Percentiles rank a stretch among this genome's conserved stretches.
Conservation (phyloP, 2,329 filamentous ascomycete species). For the Teratosphaeria zuluensis region DNA sequence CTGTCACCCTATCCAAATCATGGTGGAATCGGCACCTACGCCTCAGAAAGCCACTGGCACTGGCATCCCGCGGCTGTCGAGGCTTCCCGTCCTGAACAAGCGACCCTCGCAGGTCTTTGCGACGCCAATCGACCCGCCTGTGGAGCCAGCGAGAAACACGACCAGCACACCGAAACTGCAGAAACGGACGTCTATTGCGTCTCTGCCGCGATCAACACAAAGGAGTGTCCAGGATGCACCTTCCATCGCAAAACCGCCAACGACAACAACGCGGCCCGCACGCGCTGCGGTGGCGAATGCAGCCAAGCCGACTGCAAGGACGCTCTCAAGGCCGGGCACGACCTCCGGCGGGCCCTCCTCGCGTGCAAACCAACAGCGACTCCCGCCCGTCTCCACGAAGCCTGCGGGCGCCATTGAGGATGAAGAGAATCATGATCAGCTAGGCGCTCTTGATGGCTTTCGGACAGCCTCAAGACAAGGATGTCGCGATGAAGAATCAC, state of each 20-base stretch:
- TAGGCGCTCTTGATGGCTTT: conserved; percentile 35
- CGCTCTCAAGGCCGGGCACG: conserved; percentile 1
- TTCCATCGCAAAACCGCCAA: neutral
- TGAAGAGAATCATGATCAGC: conserved; percentile 28
- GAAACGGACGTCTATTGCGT: conserved; percentile 10
- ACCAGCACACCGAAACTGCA: conserved; percentile 7
- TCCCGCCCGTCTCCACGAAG: conserved; percentile 2
- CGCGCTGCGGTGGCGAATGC: neutral
- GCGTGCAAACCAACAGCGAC: conserved; percentile 7
- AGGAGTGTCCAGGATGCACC: neutral
- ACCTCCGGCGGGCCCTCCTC: conserved; percentile 6
- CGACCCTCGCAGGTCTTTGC: conserved; percentile 6
- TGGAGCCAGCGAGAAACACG: conserved; percentile 2
- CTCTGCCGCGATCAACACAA: conserved; percentile 6
- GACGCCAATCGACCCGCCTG: conserved; percentile 1
- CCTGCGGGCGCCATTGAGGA: conserved; percentile 16
- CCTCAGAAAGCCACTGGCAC: conserved; percentile 10
- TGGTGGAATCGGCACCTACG: conserved; percentile 3
- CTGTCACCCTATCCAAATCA: neutral
- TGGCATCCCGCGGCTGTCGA: conserved; percentile 9
- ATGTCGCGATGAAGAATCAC: conserved; percentile 21
- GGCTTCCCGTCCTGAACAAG: conserved; percentile 11
- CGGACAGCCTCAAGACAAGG: conserved; percentile 32
- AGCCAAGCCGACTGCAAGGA: neutral
- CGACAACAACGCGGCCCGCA: neutral